phyloP scores from a whole-genome alignment of 2,329 filamentous ascomycete genomes.

The Xylaria digitata region DNA sequence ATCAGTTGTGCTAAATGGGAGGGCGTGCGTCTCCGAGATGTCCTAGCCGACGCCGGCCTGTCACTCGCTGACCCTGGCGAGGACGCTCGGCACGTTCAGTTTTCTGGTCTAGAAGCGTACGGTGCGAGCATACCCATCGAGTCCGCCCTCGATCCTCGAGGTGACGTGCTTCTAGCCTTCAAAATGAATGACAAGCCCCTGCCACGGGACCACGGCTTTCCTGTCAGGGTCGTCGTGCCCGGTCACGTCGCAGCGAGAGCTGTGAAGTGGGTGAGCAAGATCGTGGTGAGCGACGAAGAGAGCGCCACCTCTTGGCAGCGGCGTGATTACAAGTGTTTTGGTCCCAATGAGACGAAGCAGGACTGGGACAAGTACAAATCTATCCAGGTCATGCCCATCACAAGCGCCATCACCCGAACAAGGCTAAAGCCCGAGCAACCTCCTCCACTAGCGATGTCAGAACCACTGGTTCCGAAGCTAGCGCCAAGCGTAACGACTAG shows the following conservation, averaged over 20 bases:
- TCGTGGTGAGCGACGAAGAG: conserved; percentile 74
- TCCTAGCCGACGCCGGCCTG: conserved; percentile 56
- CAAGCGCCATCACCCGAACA: conserved; percentile 69
- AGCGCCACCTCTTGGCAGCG: conserved; percentile 73
- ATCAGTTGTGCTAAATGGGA: conserved; percentile 60
- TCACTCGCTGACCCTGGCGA: conserved; percentile 46
- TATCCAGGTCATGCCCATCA: conserved; percentile 76
- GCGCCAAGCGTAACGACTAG: conserved; percentile 17
- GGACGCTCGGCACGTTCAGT: conserved; percentile 53
- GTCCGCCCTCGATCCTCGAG: conserved; percentile 67
- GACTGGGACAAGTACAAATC: conserved; percentile 72
- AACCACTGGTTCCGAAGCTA: background rate
- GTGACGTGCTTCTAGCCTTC: conserved; percentile 74
- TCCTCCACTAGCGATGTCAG: background rate
- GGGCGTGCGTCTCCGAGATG: conserved; percentile 58
- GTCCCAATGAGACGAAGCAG: conserved; percentile 69
- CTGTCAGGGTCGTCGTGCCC: conserved; percentile 70
- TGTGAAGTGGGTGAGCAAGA: conserved; percentile 75
- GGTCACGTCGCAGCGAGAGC: conserved; percentile 74
- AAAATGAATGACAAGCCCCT: conserved; percentile 74
- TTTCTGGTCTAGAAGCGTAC: conserved; percentile 70
- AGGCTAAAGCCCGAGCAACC: conserved; percentile 41
- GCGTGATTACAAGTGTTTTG: conserved; percentile 76
- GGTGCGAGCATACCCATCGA: conserved; percentile 70
- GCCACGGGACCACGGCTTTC: conserved; percentile 74